These are phyloP conservation scores for Sistotremastrum suecicum DNA, from an alignment of 768 basidiomycete species.

Conservation along the genomic window DNA sequence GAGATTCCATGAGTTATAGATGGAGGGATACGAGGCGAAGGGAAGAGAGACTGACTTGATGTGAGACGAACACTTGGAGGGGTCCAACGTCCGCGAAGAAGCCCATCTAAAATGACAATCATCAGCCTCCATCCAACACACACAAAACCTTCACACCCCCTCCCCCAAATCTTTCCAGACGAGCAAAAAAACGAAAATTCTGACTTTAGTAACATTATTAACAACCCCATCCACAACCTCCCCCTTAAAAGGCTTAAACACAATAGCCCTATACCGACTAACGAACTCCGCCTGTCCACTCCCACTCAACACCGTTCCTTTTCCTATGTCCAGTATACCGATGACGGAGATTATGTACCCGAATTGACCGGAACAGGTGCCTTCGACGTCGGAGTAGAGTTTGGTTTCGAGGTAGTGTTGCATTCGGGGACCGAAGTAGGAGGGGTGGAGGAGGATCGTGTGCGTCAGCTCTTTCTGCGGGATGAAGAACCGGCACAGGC, in stretches of 20 bases:
- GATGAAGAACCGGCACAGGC: too few species aligned
- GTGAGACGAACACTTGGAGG: conserved; percentile 85
- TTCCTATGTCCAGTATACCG: conserved; percentile 80
- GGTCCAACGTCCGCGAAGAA: conserved; percentile 98
- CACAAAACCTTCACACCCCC: background rate
- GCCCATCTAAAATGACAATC: conserved; percentile 58
- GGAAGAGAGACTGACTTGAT: conserved; percentile 48
- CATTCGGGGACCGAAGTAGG: conserved; percentile 96
- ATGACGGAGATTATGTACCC: conserved; percentile 92
- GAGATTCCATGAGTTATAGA: background rate
- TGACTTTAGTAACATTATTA: conserved; percentile 87
- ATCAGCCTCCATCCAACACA: background rate
- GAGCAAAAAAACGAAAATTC: conserved; percentile 8
- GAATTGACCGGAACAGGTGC: conserved; percentile 89
- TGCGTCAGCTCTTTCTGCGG: conserved; percentile 90
- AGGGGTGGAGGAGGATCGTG: conserved; percentile 92
- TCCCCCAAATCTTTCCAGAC: background rate
- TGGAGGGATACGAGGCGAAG: background rate
- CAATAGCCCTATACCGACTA: conserved; percentile 88
- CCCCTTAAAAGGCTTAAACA: conserved; percentile 99
- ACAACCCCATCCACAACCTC: conserved; percentile 97
- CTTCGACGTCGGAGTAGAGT: conserved; percentile 92
- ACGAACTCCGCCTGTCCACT: conserved; percentile 95
- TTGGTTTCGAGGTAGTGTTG: conserved; percentile 86
- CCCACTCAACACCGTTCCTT: conserved; percentile 82